A percentile compares a stretch with the other conserved stretches of the same genome.
Conservation (phyloP, 192 early-diverging fungal species). For the Pilaira anomala region DNA sequence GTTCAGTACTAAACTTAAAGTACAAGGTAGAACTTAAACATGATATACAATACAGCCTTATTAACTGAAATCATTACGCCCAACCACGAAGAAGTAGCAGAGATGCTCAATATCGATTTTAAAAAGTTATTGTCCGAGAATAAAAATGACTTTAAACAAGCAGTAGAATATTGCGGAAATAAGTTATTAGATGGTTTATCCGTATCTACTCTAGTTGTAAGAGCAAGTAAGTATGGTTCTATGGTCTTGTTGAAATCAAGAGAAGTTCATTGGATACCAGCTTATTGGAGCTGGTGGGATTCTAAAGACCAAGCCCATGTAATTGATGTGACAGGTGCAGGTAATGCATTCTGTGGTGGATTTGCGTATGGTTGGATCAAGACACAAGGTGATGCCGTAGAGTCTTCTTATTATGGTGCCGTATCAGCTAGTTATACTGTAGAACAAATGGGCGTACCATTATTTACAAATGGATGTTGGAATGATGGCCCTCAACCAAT, state of each 20-base stretch:
- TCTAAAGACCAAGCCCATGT: background rate
- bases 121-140: conserved; percentile 12
- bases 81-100: conserved; percentile 45
- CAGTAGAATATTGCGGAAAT: conserved; percentile 22
- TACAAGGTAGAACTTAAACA: conserved; percentile 19
- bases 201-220: conserved; percentile 1
- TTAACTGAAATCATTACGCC: conserved; percentile 38
- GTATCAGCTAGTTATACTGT: conserved; percentile 39
- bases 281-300: conserved; percentile 33
- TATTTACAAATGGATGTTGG: conserved; percentile 23
- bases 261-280: conserved; percentile 25
- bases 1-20: no score
- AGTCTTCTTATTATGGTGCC: conserved; percentile 37
- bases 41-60: conserved; percentile 18
- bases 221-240: conserved; percentile 36
- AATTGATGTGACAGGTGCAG: conserved; percentile 43
- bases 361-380: conserved; percentile 34
- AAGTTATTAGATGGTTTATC: background rate
- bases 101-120: conserved; percentile 30
- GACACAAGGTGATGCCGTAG: conserved; percentile 29
- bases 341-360: conserved; percentile 49
- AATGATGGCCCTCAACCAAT: conserved; percentile 18
- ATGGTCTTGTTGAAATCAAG: conserved; percentile 11
- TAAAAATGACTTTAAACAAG: background rate
- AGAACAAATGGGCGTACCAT: conserved; percentile 43